Conservation (phyloP, 2,329 filamentous ascomycete genomes). For the Fusarium guadeloupense region DNA sequence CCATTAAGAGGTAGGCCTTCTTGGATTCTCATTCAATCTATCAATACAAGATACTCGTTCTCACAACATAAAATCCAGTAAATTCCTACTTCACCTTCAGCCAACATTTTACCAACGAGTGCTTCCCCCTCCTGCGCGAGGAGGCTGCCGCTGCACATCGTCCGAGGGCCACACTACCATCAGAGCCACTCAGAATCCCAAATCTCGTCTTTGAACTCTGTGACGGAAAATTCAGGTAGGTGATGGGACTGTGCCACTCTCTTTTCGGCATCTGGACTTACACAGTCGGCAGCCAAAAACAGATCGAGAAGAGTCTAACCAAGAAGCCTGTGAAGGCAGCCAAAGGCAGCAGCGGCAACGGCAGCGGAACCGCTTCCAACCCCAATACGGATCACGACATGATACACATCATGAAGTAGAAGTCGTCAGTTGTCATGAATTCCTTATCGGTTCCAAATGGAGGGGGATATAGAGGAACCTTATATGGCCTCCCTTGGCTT, state of each 20-base stretch:
- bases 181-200: constrained; percentile 36
- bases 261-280: constrained; percentile 11
- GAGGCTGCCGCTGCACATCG: constrained; percentile 37
- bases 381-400: constrained; percentile 38
- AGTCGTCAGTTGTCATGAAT: neutral
- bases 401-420: constrained; percentile 44
- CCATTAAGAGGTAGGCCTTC: constrained; percentile 39
- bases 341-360: constrained; percentile 24
- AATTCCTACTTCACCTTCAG: constrained; percentile 43
- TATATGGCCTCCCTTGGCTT: constrained; percentile 39
- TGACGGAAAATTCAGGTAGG: constrained; percentile 40
- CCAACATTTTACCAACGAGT: constrained; percentile 41
- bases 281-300: constrained; percentile 27
- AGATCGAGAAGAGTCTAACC: constrained; percentile 39
- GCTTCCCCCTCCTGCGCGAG: constrained; percentile 38
- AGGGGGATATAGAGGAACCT: constrained; percentile 41
- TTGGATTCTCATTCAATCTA: neutral
- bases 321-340: constrained; percentile 28
- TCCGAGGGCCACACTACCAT: constrained; percentile 33
- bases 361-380: constrained; percentile 16
- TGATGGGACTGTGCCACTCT: neutral
- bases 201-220: constrained; percentile 39
- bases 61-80: constrained; percentile 25
- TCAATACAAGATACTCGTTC: constrained; percentile 23
- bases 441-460: constrained; percentile 36